Conservation (phyloP, 2,329 filamentous ascomycete species). For the Talaromyces sp. region DNA sequence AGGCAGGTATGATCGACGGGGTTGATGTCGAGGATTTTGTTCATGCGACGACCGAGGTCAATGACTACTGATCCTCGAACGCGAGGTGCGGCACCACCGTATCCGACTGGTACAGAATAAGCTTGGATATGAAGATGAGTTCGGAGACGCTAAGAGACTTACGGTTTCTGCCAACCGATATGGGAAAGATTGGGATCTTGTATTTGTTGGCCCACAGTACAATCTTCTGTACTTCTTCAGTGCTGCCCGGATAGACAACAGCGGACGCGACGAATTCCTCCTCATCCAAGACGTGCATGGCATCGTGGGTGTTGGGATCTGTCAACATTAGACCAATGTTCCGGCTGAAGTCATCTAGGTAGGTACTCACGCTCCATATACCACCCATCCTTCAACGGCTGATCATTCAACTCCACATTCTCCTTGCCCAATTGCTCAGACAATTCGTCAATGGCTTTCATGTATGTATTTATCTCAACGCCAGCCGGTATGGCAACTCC, state of each 20-base stretch:
- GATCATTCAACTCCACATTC: slow-evolving; percentile 44
- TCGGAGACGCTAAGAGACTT: background rate
- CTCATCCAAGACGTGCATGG: slow-evolving; percentile 16
- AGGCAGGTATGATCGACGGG: slow-evolving; percentile 39
- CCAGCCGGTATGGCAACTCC: slow-evolving; percentile 35
- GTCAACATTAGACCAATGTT: background rate
- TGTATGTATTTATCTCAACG: slow-evolving; percentile 36
- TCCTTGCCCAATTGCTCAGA: slow-evolving; percentile 33
- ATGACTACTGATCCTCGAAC: slow-evolving; percentile 45
- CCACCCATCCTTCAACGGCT: slow-evolving; percentile 42
- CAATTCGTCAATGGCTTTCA: slow-evolving; percentile 37
- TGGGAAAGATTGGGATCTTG: slow-evolving; percentile 38
- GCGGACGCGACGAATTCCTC: slow-evolving; percentile 17
- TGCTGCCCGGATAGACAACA: slow-evolving; percentile 17
- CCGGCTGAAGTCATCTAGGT: no score
- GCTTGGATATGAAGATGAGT: background rate
- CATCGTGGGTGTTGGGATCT: slow-evolving; percentile 21
- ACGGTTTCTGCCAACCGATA: slow-evolving; percentile 39
- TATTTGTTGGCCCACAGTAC: slow-evolving; percentile 26
- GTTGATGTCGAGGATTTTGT: slow-evolving; percentile 37
- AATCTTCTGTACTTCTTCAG: slow-evolving; percentile 20
- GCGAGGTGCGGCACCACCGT: slow-evolving; percentile 46
- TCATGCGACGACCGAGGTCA: slow-evolving; percentile 42
- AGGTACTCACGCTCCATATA: slow-evolving; percentile 14
- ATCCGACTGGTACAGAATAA: slow-evolving; percentile 20